phyloP scores from a whole-genome alignment of 208 protist species.

The Borovskyia barvae region DNA sequence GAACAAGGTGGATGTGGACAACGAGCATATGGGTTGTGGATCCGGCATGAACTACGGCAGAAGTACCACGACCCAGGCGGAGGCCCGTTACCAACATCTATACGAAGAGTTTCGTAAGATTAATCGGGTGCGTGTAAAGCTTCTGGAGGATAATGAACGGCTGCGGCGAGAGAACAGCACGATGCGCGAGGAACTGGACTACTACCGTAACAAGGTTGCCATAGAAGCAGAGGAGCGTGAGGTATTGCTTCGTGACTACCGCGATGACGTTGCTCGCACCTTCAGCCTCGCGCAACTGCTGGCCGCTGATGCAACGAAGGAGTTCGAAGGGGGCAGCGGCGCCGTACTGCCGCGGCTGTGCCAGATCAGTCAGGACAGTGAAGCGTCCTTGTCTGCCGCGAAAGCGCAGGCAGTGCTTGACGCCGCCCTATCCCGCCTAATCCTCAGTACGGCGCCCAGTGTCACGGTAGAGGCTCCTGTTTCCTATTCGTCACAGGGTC shows the following conservation, averaged over 20 bases:
- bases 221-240: constrained; percentile 5
- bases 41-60: no score
- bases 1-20: no score
- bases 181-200: constrained; percentile 14
- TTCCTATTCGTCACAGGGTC: no score
- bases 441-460: not conserved
- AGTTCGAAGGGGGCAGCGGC: not conserved
- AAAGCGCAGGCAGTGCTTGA: not conserved
- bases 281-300: constrained; percentile 18
- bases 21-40: no score
- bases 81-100: constrained; percentile 39
- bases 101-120: constrained; percentile 39
- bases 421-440: not conserved
- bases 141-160: constrained; percentile 22
- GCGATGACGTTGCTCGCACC: constrained; percentile 14
- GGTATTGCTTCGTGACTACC: constrained; percentile 16
- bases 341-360: not conserved
- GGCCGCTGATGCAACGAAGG: constrained; percentile 1
- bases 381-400: not conserved
- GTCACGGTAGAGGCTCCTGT: not conserved
- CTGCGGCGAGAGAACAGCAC: constrained; percentile 12
- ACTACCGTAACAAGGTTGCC: constrained; percentile 23
- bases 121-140: constrained; percentile 21
- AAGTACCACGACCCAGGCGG: constrained; percentile 19
- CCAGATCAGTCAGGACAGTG: no score